Conservation (phyloP, 345 rosid genomes). For the Eucalyptus shirleyi region DNA sequence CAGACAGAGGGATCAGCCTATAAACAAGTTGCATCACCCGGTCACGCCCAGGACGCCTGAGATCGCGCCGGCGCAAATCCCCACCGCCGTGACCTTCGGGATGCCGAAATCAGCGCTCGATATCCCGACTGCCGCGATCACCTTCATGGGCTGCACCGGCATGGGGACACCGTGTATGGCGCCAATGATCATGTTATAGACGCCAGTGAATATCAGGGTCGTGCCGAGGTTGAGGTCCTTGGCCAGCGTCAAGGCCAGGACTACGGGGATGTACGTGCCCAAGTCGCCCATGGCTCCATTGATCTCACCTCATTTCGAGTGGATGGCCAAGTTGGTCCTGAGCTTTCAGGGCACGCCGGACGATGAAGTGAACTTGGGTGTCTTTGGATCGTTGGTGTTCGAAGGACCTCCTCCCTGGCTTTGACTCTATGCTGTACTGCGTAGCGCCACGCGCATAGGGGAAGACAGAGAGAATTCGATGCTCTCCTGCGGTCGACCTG, state of each 20-base stretch:
- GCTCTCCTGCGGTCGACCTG: background rate
- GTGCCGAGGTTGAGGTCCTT: constrained; percentile 68
- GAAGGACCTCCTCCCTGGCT: background rate
- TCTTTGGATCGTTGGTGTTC: background rate
- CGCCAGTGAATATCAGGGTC: constrained; percentile 60
- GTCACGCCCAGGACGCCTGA: constrained; percentile 46
- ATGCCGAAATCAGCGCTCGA: constrained; percentile 32
- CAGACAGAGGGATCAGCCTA: constrained; percentile 43
- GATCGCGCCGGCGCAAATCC: constrained; percentile 53
- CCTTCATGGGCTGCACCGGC: constrained; percentile 82
- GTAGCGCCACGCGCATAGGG: background rate
- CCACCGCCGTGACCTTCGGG: constrained; percentile 66
- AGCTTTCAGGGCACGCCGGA: constrained; percentile 14
- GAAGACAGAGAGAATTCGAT: background rate
- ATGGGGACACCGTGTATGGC: constrained; percentile 68
- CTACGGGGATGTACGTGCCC: constrained; percentile 75
- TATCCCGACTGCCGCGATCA: constrained; percentile 59
- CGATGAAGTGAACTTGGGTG: background rate
- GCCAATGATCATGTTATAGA: constrained; percentile 56
- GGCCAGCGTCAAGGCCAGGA: constrained; percentile 66
- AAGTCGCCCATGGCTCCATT: constrained; percentile 95
- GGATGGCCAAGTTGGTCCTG: constrained; percentile 26
- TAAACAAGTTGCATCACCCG: constrained; percentile 68
- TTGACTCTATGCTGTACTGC: background rate
- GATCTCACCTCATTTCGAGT: constrained; percentile 47